Evolutionary conservation across 73 alveolate genomes (phyloP).

Genomic region (Durusdinium trenchii): DNA sequence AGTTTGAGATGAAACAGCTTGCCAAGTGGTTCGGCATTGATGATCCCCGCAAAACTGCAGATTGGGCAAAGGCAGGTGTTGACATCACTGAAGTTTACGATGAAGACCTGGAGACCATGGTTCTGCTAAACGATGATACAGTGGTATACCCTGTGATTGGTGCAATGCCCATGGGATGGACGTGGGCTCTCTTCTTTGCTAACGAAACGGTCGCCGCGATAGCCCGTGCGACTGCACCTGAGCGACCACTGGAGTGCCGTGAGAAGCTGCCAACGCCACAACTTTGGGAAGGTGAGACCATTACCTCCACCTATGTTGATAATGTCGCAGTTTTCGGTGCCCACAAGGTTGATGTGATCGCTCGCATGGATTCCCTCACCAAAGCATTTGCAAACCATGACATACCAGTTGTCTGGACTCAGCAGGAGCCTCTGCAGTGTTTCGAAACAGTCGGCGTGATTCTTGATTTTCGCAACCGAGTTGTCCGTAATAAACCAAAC

Average conservation of each 20-base stretch:
- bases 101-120: not conserved
- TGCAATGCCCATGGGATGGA: conserved; percentile 36
- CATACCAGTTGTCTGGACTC: not conserved
- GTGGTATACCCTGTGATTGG: not conserved
- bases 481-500: not conserved
- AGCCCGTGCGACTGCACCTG: not conserved
- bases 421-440: not conserved
- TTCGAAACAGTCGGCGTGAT: not conserved
- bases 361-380: not conserved
- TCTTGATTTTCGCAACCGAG: not conserved
- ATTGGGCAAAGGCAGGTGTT: not conserved
- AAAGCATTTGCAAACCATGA: not conserved
- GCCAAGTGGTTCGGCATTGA: not conserved
- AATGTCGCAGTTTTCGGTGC: not conserved
- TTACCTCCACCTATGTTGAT: not conserved
- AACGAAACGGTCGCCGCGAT: not conserved
- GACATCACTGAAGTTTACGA: not conserved
- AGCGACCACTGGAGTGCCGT: not conserved
- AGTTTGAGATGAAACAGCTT: not conserved
- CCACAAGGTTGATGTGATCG: not conserved
- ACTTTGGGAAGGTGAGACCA: not conserved
- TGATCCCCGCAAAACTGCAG: not conserved
- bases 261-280: conserved; percentile 18
- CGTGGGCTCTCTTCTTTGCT: not conserved
- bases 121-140: not conserved